Evolutionary conservation across 2,329 filamentous ascomycete genomes (phyloP).

Genomic region (Conoideocrella luteorostrata): DNA sequence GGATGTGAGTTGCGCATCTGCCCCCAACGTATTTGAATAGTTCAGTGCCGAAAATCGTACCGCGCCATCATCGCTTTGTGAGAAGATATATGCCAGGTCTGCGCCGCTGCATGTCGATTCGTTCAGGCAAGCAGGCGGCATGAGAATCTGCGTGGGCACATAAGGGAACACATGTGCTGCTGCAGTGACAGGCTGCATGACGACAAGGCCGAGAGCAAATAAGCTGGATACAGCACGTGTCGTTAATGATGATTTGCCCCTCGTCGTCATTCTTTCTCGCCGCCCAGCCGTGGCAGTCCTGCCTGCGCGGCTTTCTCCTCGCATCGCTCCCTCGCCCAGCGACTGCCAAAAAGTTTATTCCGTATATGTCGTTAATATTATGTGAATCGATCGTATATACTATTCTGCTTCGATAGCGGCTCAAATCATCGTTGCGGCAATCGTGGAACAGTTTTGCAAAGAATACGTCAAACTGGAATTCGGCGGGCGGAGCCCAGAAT

Average conservation of each 20-base stretch:
- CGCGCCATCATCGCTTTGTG: conserved; percentile 38
- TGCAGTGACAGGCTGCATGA: conserved; percentile 8
- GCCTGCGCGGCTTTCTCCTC: too few species aligned
- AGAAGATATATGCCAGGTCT: conserved; percentile 64
- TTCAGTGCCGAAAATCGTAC: conserved; percentile 59
- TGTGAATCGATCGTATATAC: background rate
- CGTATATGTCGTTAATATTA: background rate
- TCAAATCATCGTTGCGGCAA: background rate
- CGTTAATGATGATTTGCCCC: too few species aligned
- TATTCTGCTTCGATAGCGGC: background rate
- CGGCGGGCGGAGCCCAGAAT: too few species aligned
- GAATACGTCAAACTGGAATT: too few species aligned
- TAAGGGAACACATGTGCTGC: conserved; percentile 59
- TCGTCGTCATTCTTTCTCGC: too few species aligned
- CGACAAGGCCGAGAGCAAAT: conserved; percentile 5
- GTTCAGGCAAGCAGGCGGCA: conserved; percentile 39
- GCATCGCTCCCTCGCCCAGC: background rate
- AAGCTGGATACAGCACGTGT: background rate
- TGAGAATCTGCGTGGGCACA: conserved; percentile 67
- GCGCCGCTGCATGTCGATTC: conserved; percentile 27
- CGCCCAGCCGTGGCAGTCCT: too few species aligned
- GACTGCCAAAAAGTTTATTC: background rate
- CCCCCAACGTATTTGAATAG: conserved; percentile 50
- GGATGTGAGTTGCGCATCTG: conserved; percentile 39
- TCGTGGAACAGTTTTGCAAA: background rate